Conservation (phyloP, 2,329 filamentous ascomycete species). For the Aureobasidium lini region DNA sequence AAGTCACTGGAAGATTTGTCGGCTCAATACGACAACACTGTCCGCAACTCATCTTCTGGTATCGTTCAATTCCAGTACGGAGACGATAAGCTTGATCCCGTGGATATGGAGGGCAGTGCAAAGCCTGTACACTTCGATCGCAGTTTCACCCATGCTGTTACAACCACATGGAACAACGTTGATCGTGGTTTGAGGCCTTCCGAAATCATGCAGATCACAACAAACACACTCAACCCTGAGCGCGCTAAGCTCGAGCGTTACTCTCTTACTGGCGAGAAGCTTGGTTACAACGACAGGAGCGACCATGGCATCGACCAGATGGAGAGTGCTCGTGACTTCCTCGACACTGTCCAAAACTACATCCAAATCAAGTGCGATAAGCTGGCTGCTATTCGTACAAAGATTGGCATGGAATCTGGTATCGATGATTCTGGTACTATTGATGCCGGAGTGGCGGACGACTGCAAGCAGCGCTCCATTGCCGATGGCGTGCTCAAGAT, state of each 20-base stretch:
- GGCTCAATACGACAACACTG: conserved; percentile 87
- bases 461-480: conserved; percentile 22
- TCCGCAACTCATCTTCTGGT: conserved; percentile 78
- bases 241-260: conserved; percentile 56
- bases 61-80: conserved; percentile 98
- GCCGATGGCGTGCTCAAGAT: conserved; percentile 76
- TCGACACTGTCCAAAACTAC: conserved; percentile 69
- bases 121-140: conserved; percentile 87
- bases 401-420: conserved; percentile 13
- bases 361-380: conserved; percentile 38
- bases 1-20: conserved; percentile 95
- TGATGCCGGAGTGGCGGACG: conserved; percentile 10
- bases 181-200: conserved; percentile 66
- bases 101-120: conserved; percentile 94
- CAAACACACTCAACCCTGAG: conserved; percentile 60
- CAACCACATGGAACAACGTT: conserved; percentile 68
- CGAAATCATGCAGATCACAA: conserved; percentile 64
- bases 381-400: conserved; percentile 22
- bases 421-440: background rate
- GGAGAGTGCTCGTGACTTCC: conserved; percentile 76
- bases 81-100: conserved; percentile 88
- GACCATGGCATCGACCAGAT: conserved; percentile 49
- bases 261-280: conserved; percentile 51
- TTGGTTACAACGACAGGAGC: conserved; percentile 63
- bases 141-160: conserved; percentile 75